phyloP scores from a whole-genome alignment of 352 stramenopile genomes.

The Aphanomyces euteiches region DNA sequence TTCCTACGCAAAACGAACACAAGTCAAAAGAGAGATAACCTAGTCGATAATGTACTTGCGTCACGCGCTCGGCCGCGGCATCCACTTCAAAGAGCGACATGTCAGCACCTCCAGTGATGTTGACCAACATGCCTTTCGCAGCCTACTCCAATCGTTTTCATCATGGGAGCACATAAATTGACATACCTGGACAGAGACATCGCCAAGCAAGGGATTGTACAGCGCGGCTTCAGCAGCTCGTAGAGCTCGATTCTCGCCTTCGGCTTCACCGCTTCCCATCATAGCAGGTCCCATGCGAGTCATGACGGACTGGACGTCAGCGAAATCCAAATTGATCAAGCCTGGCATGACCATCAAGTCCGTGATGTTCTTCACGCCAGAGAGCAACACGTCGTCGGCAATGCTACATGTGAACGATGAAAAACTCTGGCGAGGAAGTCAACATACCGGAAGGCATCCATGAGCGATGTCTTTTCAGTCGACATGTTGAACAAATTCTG shows the following conservation, averaged over 20 bases:
- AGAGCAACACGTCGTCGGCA: constrained; percentile 79
- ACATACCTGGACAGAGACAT: constrained; percentile 82
- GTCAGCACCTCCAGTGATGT: constrained; percentile 92
- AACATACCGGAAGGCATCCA: constrained; percentile 76
- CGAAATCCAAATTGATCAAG: constrained; percentile 86
- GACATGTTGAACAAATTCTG: constrained; percentile 89
- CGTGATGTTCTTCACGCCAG: constrained; percentile 86
- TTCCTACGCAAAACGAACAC: constrained; percentile 41
- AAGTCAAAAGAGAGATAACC: not conserved
- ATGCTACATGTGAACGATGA: constrained; percentile 40
- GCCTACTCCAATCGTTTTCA: constrained; percentile 37
- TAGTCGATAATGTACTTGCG: constrained; percentile 35
- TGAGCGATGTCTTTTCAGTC: constrained; percentile 78
- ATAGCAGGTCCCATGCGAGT: constrained; percentile 85
- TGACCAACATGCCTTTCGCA: constrained; percentile 92
- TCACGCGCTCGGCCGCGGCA: constrained; percentile 82
- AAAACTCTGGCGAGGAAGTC: constrained; percentile 1
- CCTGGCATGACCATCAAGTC: constrained; percentile 87
- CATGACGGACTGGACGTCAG: constrained; percentile 85
- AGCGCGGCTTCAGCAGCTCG: constrained; percentile 80
- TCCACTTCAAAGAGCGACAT: constrained; percentile 92
- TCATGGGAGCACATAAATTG: not conserved
- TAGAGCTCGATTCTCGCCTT: constrained; percentile 85
- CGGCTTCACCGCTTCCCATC: constrained; percentile 89
- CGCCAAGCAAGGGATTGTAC: constrained; percentile 81